phyloP scores from a whole-genome alignment of 179 eudicot species.

The Sideroxylon spinosum region DNA sequence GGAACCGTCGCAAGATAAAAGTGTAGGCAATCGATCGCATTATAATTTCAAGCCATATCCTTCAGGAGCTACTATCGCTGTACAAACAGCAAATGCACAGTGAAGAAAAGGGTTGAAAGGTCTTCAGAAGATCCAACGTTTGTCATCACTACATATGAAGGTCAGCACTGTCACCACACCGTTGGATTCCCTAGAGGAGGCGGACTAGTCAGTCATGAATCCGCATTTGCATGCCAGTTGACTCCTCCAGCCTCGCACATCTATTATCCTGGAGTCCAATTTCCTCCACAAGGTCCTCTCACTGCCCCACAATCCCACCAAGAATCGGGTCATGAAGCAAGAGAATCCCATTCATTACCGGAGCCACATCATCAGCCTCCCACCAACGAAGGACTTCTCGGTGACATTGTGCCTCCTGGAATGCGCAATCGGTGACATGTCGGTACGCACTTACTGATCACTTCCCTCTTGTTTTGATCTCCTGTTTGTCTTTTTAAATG shows the following conservation, averaged over 20 bases:
- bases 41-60: background rate
- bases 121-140: conserved; percentile 65
- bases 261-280: conserved; percentile 29
- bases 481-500: too few relatives aligned
- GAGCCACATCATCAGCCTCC: conserved; percentile 15
- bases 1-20: too few relatives aligned
- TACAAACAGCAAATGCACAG: conserved; percentile 86
- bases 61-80: conserved; percentile 91
- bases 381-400: conserved; percentile 67
- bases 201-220: conserved; percentile 41
- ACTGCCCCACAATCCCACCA: background rate
- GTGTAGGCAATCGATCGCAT: too few relatives aligned
- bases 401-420: conserved; percentile 74
- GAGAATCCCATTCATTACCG: conserved; percentile 14
- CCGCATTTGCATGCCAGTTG: conserved; percentile 36
- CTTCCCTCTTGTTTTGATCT: background rate
- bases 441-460: conserved; percentile 14
- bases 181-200: conserved; percentile 64
- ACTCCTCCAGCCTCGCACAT: conserved; percentile 32
- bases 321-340: background rate
- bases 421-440: conserved; percentile 44
- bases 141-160: conserved; percentile 91
- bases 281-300: conserved; percentile 28
- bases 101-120: conserved; percentile 86
- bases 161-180: conserved; percentile 87